Evolutionary conservation across 2,329 filamentous ascomycete species (phyloP), one percentile per base, ranked within the genome.

Genomic region (Claviceps digitariae): DNA sequence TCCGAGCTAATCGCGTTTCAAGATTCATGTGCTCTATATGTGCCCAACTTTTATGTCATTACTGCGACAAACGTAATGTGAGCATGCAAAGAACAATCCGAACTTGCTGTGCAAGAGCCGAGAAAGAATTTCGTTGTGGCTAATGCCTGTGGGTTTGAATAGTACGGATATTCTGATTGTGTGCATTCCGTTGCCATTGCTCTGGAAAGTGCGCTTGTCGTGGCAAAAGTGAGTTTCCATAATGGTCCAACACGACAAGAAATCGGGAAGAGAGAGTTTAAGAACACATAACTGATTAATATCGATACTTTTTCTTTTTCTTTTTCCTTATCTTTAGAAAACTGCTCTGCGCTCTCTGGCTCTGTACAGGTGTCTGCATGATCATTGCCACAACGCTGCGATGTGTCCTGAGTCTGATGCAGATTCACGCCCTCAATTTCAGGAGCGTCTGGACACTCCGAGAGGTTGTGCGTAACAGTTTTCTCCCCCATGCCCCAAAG

Each of bases 301-400:
- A n/a, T n/a, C n/a, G n/a, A n/a, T n/a, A n/a, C n/a, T n/a, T n/a
- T n/a, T n/a, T n/a, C n/a, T n/a, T n/a, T n/a, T n/a, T n/a, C n/a
- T n/a, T n/a, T n/a, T n/a, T n/a, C n/a, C n/a, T n/a, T n/a, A n/a
- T n/a, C n/a, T 41, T 20, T 25, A 50, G 48, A 51, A 73, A 73
- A 58, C 20, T 72, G 3, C 58, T 69, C 17, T 67, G 72, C 45
- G 64, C 65, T 1, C 31, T 70, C 4, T 61, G 72, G 0, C 68
- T 74, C 12, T 73, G 68, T 50, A 69, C 70, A 3, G 70, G 71
- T 3, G 41, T 73, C n/a, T 55, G 66, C 73, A 52, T 50, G 48
- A 71, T 73, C 55, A 57, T 67, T 8, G 69, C 70, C 23, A 67
- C 70, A 1, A 56, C 73, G 0, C 61, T 74, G 38, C 69, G 71